Percentiles rank a stretch among this genome's conserved stretches.
phyloP scores from a whole-genome alignment of 2,329 filamentous ascomycete genomes.

The Cladosporium velox region DNA sequence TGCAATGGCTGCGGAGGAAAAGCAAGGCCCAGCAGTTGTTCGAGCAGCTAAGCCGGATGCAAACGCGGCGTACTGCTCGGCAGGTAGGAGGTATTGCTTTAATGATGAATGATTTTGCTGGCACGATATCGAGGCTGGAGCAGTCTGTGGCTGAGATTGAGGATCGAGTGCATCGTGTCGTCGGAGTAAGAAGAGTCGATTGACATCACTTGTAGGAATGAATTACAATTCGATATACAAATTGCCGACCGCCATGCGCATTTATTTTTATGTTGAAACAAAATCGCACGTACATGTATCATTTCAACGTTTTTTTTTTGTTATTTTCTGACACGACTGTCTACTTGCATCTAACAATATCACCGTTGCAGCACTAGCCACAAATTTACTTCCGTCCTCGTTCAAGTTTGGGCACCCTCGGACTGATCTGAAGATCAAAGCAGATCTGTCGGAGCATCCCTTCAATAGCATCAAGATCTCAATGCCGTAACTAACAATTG shows the following conservation, averaged over 20 bases:
- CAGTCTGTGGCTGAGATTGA: slow-evolving; percentile 33
- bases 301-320: neutral
- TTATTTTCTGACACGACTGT: neutral
- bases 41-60: slow-evolving; percentile 39
- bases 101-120: slow-evolving; percentile 36
- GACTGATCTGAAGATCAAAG: neutral
- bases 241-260: neutral
- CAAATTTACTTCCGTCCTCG: neutral
- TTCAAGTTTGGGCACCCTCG: neutral
- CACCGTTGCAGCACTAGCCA: neutral
- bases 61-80: slow-evolving; percentile 42
- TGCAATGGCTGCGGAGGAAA: slow-evolving; percentile 43
- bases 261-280: neutral
- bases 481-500: neutral
- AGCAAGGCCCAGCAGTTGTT: slow-evolving; percentile 40
- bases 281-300: neutral
- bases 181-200: slow-evolving; percentile 38
- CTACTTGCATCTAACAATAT: neutral
- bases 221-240: neutral
- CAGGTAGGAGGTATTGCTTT: slow-evolving; percentile 38
- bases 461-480: neutral
- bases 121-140: slow-evolving; percentile 27
- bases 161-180: slow-evolving; percentile 35
- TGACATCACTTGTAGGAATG: slow-evolving; percentile 19
- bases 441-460: neutral